Conservation (phyloP, 2,329 filamentous ascomycete genomes). For the Cercospora sojina region DNA sequence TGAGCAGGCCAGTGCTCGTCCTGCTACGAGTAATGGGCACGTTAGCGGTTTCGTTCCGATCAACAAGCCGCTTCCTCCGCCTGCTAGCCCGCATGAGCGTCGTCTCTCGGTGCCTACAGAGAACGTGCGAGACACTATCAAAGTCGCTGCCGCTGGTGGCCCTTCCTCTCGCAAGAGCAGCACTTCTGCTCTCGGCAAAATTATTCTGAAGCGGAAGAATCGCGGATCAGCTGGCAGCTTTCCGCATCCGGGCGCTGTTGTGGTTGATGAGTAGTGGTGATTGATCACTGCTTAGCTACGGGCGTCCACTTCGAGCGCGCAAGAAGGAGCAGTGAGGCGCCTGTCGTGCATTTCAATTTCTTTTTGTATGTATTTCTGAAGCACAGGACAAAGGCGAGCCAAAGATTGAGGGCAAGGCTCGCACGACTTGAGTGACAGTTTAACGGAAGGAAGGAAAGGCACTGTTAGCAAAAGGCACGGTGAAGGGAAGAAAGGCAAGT, state of each 20-base stretch:
- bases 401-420: neutral
- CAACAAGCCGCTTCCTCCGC: neutral
- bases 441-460: neutral
- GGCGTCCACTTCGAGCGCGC: neutral
- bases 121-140: neutral
- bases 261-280: neutral
- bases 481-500: neutral
- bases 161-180: neutral
- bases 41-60: constrained; percentile 1
- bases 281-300: neutral
- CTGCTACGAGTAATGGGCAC: neutral
- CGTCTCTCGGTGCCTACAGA: neutral
- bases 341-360: neutral
- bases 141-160: neutral
- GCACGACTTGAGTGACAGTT: neutral
- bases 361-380: neutral
- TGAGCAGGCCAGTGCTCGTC: neutral
- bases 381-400: neutral
- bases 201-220: neutral
- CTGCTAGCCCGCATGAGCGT: neutral
- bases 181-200: neutral
- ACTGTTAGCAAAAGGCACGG: neutral
- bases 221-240: constrained; percentile 2
- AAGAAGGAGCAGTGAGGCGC: neutral
- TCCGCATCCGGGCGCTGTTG: constrained; percentile 5